Evolutionary conservation across 345 rosid genomes (phyloP), one percentile per base, ranked within the genome.

Genomic region (Physaria fendleri): DNA sequence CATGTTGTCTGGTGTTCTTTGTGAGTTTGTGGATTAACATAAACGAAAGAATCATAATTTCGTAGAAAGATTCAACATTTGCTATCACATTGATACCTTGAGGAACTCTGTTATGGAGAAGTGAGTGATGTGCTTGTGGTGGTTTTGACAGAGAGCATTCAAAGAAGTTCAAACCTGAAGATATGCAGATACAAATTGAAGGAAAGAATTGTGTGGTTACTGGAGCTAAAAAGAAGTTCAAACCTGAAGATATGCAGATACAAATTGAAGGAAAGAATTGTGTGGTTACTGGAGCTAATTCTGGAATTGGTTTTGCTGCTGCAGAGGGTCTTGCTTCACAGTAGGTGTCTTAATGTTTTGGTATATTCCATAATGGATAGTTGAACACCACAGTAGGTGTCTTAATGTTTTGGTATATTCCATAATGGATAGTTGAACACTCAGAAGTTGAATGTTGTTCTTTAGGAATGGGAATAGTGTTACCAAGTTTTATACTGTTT

Each of bases 321-420:
- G 90, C 95, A 14, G 88, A 92, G 79, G 93, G 85, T 42, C 88
- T 88, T 73, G 98, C 98, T 73, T 79, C 93, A n/a, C 82, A 92
- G 98, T 88, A 59, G 11, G 11, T 53, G 45, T 35, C 56, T 25
- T 15, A n/a, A n/a, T n/a, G n/a, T n/a, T n/a, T n/a, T n/a, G n/a
- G n/a, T n/a, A n/a, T n/a, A n/a, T n/a, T 54, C 8, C 45, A 18
- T 52, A 2, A 54, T 35, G 32, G 34, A 54, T 13, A 54, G 59
- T 35, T 54, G 18, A 54, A n/a, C 4, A 50, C 9, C n/a, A n/a
- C n/a, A n/a, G n/a, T n/a, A n/a, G n/a, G n/a, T n/a, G n/a, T n/a
- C n/a, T n/a, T n/a, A n/a, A n/a, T n/a, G n/a, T n/a, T n/a, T n/a
- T n/a, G n/a, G n/a, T n/a, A n/a, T n/a, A n/a, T n/a, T 54, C 8